Conservation (phyloP, 129 eudicot genomes). For the Helianthus annuus region HanXRQr2.0-SUNRISE NC_035441.2:151737043-151737542, state of each 20-base stretch:
- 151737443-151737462: not conserved
- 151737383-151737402: conserved; percentile 23
- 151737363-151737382: conserved; percentile 29
- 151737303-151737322: conserved; percentile 43
- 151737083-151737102: conserved; percentile 1
- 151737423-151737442: conserved; percentile 15
- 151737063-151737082: not conserved
- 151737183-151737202: conserved; percentile 29
- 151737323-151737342: conserved; percentile 43
- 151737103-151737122: conserved; percentile 12
- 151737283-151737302: conserved; percentile 43
- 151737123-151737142: conserved; percentile 8
- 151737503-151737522: conserved; percentile 59
- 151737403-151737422: conserved; percentile 13
- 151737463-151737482: conserved; percentile 27
- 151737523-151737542: conserved; percentile 45
- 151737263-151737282: conserved; percentile 54
- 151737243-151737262: conserved; percentile 40
- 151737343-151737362: conserved; percentile 32
- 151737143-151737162: conserved; percentile 35
- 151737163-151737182: conserved; percentile 36
- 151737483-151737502: conserved; percentile 88
- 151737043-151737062: conserved; percentile 18
- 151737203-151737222: conserved; percentile 20
- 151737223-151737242: conserved; percentile 14